Evolutionary conservation across 192 early-diverging fungal species (phyloP), one percentile per base, ranked within the genome.

Genomic region (Gorgonomyces haynaldii): DNA sequence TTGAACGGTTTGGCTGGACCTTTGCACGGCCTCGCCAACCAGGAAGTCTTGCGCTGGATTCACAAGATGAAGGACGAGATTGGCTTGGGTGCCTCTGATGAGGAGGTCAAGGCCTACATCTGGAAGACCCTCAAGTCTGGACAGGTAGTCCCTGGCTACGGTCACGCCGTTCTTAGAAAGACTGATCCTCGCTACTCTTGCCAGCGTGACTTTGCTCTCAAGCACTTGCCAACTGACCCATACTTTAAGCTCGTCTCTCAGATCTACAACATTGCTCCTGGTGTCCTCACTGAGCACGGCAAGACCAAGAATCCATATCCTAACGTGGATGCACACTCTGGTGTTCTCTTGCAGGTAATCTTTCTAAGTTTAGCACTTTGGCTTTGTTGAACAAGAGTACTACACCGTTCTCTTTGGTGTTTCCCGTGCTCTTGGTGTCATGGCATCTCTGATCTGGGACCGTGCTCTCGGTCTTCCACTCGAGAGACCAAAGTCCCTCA

Each of bases 261-360:
- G 55, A 62, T 98, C 52, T 98, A 96, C 85, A 92, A 90, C 77
- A 88, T 98, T 43, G 89, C 85, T 15, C 95, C 95, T 9, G 85
- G 82, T 45, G 87, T 96, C 39, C 75, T 98, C 31, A 89, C 83
- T 47, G 89, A 98, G 76, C 95, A 98, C 72, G 95, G 95, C 56
- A 98, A 96, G 84, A 96, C 91, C 81, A 96, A 94, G 85, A 98
- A 98, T 85, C 95, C 95, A 51, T 98, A 87, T 87, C 95, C 95
- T 68, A 98, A 98, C 69, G 92, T 98, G 31, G 95, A 98, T 64
- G 92, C 92, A 38, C 95, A 98, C 85, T 88, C 84, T 42, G 95
- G 95, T 67, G 89, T 93, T 57, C 82, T 98, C 16, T 78, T 98
- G 52, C 83, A 88, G n/a, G n/a, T n/a, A n/a, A n/a, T n/a, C n/a